Percentiles rank a stretch among this genome's conserved stretches.
Evolutionary conservation across 2,329 filamentous ascomycete species (phyloP).

Genomic region (Neurospora sp.): DNA sequence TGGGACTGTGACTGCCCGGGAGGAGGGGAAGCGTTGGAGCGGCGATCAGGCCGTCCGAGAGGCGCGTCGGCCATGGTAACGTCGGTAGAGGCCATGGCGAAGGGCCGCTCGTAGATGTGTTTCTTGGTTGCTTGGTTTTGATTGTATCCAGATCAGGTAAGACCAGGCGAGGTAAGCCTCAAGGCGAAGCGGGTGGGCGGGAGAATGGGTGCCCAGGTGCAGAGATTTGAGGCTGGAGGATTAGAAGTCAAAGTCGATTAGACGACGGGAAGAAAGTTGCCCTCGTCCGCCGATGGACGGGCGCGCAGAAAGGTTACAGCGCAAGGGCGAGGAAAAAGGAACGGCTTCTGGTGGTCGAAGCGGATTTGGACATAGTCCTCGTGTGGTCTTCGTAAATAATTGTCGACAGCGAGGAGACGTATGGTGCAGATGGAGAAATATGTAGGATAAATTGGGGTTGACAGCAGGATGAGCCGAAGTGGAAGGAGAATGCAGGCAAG

Average conservation of each 20-base stretch:
- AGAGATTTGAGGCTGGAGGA: not conserved
- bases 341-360: not conserved
- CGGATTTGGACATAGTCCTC: not conserved
- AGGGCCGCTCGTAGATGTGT: not conserved
- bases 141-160: not conserved
- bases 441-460: not conserved
- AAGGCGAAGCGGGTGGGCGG: not conserved
- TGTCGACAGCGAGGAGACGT: not conserved
- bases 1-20: conserved; percentile 56
- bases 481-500: not conserved
- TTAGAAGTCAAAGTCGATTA: not conserved
- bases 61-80: conserved; percentile 14
- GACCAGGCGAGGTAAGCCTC: not conserved
- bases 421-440: not conserved
- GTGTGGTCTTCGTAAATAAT: not conserved
- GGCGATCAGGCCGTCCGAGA: conserved; percentile 16
- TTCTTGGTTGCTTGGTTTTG: not conserved
- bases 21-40: conserved; percentile 21
- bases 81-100: conserved; percentile 18
- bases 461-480: not conserved
- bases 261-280: not conserved
- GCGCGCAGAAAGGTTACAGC: not conserved
- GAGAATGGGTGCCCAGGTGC: not conserved
- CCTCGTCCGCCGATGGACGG: not conserved
- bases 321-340: not conserved